Conservation (phyloP, 2,329 filamentous ascomycete species). For the Clarireedia paspali region DNA sequence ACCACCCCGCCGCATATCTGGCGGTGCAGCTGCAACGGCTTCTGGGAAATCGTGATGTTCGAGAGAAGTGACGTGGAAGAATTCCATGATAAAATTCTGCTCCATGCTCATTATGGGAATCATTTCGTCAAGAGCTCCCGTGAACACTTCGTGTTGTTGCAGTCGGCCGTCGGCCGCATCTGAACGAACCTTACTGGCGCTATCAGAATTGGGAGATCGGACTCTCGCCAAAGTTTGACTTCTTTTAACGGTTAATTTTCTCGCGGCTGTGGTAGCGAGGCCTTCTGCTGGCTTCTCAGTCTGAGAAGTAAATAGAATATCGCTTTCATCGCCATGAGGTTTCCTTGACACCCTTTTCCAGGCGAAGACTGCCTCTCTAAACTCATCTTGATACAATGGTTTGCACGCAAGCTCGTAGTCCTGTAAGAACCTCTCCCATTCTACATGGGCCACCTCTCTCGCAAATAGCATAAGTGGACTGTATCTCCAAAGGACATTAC, state of each 20-base stretch:
- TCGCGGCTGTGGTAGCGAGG: slow-evolving; percentile 60
- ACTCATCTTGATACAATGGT: slow-evolving; percentile 73
- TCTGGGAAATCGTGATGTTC: slow-evolving; percentile 79
- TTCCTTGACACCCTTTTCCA: slow-evolving; percentile 79
- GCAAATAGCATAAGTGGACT: slow-evolving; percentile 82
- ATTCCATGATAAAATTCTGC: slow-evolving; percentile 95
- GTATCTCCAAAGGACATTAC: slow-evolving; percentile 78
- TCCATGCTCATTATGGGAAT: slow-evolving; percentile 81
- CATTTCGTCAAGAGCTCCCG: slow-evolving; percentile 71
- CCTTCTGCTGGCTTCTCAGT: slow-evolving; percentile 79
- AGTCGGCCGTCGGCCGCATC: slow-evolving; percentile 61
- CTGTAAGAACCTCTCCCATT: slow-evolving; percentile 74
- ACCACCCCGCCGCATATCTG: slow-evolving; percentile 60
- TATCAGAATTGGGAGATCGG: slow-evolving; percentile 60
- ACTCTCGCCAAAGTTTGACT: slow-evolving; percentile 80
- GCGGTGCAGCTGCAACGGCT: slow-evolving; percentile 56
- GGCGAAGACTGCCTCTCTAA: slow-evolving; percentile 65
- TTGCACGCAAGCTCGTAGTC: slow-evolving; percentile 74
- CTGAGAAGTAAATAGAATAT: slow-evolving; percentile 81
- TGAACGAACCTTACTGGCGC: slow-evolving; percentile 38
- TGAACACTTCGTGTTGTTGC: slow-evolving; percentile 74
- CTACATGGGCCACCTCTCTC: slow-evolving; percentile 70
- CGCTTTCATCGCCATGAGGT: slow-evolving; percentile 66
- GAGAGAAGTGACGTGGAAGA: slow-evolving; percentile 88
- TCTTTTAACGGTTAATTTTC: slow-evolving; percentile 89